Percentiles rank a stretch among this genome's conserved stretches.
Conservation (phyloP, 345 rosid genomes). For the Cardiospermum halicacabum region DNA sequence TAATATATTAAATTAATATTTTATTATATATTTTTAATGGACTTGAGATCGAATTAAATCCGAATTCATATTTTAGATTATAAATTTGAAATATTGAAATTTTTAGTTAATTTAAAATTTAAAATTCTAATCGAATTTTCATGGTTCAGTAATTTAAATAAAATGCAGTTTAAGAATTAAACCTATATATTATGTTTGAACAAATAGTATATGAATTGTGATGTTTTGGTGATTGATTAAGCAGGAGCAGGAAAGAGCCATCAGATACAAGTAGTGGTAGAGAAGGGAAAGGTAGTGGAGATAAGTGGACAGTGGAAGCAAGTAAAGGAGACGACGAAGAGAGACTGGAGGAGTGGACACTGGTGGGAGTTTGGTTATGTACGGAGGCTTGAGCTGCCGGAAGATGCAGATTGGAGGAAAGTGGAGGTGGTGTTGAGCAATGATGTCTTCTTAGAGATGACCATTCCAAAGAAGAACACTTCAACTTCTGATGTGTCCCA, state of each 20-base stretch:
- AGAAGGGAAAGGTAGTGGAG: constrained; percentile 68
- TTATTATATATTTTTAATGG: no score
- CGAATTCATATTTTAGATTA: no score
- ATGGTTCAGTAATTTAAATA: no score
- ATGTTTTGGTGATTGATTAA: constrained; percentile 22
- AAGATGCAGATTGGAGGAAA: constrained; percentile 62
- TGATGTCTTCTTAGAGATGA: constrained; percentile 48
- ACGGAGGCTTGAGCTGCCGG: constrained; percentile 80
- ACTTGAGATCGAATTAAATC: no score
- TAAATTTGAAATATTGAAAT: no score
- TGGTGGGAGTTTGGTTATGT: constrained; percentile 90
- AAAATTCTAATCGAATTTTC: no score
- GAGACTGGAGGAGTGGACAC: constrained; percentile 71
- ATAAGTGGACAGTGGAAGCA: constrained; percentile 71
- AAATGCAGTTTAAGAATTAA: no score
- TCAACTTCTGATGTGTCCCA: constrained; percentile 1
- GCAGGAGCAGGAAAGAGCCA: constrained; percentile 47
- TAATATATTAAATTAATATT: no score
- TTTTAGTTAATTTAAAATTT: no score
- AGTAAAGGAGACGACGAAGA: constrained; percentile 30
- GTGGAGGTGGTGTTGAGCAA: constrained; percentile 40
- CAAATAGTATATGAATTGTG: not conserved
- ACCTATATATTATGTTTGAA: no score
- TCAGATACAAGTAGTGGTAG: constrained; percentile 39
- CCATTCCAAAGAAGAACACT: constrained; percentile 47